Conservation (phyloP, 129 eudicot genomes). For the Scalesia atractyloides region DNA sequence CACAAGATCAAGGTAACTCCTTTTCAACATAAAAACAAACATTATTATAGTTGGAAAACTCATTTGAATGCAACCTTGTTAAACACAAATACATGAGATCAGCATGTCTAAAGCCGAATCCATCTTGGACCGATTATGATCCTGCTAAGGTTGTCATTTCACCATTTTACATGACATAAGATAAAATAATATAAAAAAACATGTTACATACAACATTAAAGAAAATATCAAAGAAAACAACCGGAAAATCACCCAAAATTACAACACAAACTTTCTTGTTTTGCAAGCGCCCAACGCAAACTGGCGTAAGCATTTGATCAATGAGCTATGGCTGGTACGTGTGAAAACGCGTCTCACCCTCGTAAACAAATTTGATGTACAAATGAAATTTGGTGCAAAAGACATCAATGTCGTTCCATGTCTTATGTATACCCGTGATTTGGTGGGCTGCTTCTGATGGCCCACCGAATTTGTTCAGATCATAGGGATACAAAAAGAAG, state of each 20-base stretch:
- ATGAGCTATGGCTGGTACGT: conserved; percentile 4
- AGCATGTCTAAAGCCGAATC: no score
- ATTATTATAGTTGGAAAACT: no score
- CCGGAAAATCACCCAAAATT: not conserved
- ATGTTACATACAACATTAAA: not conserved
- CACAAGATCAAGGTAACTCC: no score
- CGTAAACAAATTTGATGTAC: not conserved
- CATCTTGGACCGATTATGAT: not conserved
- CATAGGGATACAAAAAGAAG: conserved; percentile 27
- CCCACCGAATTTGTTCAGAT: conserved; percentile 18
- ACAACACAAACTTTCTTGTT: not conserved
- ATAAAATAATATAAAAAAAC: not conserved
- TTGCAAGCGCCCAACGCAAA: conserved; percentile 1
- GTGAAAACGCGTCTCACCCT: not conserved
- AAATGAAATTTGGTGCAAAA: not conserved
- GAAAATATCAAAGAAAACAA: not conserved
- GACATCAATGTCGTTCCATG: conserved; percentile 22
- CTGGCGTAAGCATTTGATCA: not conserved
- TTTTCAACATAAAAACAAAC: no score
- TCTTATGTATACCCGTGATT: conserved; percentile 18
- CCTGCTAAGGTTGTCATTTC: not conserved
- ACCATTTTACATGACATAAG: not conserved
- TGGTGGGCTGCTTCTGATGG: conserved; percentile 4
- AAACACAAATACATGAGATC: no score
- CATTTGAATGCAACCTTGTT: no score